A percentile compares a stretch with the other conserved stretches of the same genome.
These are phyloP conservation scores for Rhodofomes roseus DNA, from an alignment of 1,284 basidiomycete genomes.

Conservation along the genomic window DNA sequence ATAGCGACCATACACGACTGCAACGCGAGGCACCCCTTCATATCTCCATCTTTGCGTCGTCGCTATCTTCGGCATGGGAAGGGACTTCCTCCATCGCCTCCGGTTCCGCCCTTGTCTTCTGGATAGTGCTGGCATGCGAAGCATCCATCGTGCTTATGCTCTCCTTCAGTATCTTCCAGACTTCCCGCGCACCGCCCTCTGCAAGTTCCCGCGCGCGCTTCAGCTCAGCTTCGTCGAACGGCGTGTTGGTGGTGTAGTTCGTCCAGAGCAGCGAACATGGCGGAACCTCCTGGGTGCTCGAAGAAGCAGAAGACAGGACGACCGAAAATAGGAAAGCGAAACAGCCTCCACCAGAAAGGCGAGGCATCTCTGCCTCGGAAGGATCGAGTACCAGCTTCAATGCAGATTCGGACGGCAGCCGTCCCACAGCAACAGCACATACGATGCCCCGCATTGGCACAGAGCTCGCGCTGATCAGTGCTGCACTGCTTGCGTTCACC, in stretches of 20 bases:
- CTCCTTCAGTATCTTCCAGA: slow-evolving; percentile 47
- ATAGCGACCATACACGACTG: not conserved
- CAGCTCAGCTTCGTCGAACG: slow-evolving; percentile 41
- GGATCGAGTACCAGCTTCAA: slow-evolving; percentile 49
- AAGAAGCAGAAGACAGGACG: slow-evolving; percentile 16
- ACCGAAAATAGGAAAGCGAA: slow-evolving; percentile 67
- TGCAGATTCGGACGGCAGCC: slow-evolving; percentile 16
- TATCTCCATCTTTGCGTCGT: slow-evolving; percentile 1
- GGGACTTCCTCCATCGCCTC: not conserved
- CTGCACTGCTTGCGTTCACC: slow-evolving; percentile 65
- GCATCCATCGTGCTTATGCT: slow-evolving; percentile 27
- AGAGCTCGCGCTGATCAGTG: slow-evolving; percentile 63
- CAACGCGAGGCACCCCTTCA: not conserved
- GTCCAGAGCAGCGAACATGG: slow-evolving; percentile 46
- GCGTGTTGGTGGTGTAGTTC: slow-evolving; percentile 40
- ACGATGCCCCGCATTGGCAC: slow-evolving; percentile 69
- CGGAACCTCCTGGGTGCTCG: slow-evolving; percentile 20
- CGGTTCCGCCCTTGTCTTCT: not conserved
- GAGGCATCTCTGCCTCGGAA: slow-evolving; percentile 38
- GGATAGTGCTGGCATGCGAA: not conserved
- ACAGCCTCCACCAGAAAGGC: slow-evolving; percentile 44
- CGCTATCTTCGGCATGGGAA: slow-evolving; percentile 1
- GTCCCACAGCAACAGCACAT: slow-evolving; percentile 59
- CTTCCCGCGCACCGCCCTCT: slow-evolving; percentile 36
- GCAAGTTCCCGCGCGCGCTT: slow-evolving; percentile 43